phyloP scores from a whole-genome alignment of 345 rosid genomes.

The Populus tremula region DNA sequence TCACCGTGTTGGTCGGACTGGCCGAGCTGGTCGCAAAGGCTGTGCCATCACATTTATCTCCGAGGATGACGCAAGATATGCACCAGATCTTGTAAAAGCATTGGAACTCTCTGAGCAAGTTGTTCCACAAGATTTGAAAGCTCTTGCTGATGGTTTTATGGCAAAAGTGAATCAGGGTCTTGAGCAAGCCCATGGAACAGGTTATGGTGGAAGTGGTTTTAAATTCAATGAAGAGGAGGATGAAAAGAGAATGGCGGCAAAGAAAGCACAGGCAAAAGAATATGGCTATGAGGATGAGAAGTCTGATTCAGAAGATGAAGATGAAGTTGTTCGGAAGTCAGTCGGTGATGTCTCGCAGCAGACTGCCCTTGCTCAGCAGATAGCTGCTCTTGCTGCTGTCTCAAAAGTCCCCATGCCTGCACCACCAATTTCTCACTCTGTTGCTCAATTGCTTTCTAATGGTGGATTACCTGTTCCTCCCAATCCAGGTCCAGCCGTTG shows the following conservation, averaged over 20 bases:
- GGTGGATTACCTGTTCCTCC: slow-evolving; percentile 41
- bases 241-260: slow-evolving; percentile 88
- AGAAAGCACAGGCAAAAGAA: slow-evolving; percentile 94
- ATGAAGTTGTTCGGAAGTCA: slow-evolving; percentile 84
- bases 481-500: slow-evolving; percentile 37
- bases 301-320: slow-evolving; percentile 93
- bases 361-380: slow-evolving; percentile 61
- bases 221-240: slow-evolving; percentile 97
- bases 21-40: slow-evolving; percentile 92
- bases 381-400: slow-evolving; percentile 69
- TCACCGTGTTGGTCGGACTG: slow-evolving; percentile 97
- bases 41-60: slow-evolving; percentile 92
- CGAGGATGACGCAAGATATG: slow-evolving; percentile 87
- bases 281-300: slow-evolving; percentile 97
- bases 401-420: slow-evolving; percentile 43
- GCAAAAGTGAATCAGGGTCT: slow-evolving; percentile 89
- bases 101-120: slow-evolving; percentile 93
- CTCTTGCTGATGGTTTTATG: slow-evolving; percentile 85
- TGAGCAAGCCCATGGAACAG: slow-evolving; percentile 96
- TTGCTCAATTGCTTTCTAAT: slow-evolving; percentile 44
- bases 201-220: slow-evolving; percentile 97
- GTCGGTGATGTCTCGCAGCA: slow-evolving; percentile 81
- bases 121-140: slow-evolving; percentile 84
- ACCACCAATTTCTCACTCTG: slow-evolving; percentile 30
- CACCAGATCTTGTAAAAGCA: slow-evolving; percentile 95